A percentile compares a stretch with the other conserved stretches of the same genome.
Conservation (phyloP, 2,329 filamentous ascomycete species). For the Aaosphaeria arxii region DNA sequence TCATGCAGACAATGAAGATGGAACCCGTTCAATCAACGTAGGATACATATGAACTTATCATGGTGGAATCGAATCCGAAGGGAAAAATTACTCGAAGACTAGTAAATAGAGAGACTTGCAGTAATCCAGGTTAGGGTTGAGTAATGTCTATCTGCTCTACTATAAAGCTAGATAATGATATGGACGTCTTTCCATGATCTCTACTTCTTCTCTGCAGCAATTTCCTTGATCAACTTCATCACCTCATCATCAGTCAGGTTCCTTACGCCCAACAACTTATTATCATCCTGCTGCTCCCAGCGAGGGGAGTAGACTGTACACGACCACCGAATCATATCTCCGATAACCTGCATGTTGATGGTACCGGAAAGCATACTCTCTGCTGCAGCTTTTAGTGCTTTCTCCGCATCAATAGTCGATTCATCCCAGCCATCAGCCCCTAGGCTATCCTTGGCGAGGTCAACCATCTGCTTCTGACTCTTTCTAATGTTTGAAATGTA, state of each 20-base stretch:
- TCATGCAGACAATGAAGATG: conserved; percentile 45
- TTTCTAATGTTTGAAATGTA: conserved; percentile 7
- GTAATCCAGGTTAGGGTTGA: too few species aligned
- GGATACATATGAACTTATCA: too few species aligned
- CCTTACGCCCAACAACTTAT: background rate
- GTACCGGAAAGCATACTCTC: conserved; percentile 1
- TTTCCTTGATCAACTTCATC: background rate
- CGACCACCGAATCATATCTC: conserved; percentile 7
- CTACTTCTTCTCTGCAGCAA: background rate
- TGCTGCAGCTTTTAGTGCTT: background rate
- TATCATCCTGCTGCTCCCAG: background rate
- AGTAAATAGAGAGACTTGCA: too few species aligned
- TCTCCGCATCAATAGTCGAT: conserved; percentile 1
- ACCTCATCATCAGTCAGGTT: background rate
- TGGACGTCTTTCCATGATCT: too few species aligned
- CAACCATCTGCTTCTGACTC: conserved; percentile 8
- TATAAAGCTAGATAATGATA: too few species aligned
- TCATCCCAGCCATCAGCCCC: conserved; percentile 5
- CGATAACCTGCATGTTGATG: conserved; percentile 4
- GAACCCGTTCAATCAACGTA: conserved; percentile 35
- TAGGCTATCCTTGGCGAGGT: conserved; percentile 4
- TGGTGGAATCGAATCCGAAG: too few species aligned
- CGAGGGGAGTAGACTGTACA: background rate
- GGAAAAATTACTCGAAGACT: too few species aligned
- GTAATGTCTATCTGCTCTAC: too few species aligned